phyloP scores from a whole-genome alignment of 2,329 filamentous ascomycete genomes.

The Macroventuria anomochaeta region DNA sequence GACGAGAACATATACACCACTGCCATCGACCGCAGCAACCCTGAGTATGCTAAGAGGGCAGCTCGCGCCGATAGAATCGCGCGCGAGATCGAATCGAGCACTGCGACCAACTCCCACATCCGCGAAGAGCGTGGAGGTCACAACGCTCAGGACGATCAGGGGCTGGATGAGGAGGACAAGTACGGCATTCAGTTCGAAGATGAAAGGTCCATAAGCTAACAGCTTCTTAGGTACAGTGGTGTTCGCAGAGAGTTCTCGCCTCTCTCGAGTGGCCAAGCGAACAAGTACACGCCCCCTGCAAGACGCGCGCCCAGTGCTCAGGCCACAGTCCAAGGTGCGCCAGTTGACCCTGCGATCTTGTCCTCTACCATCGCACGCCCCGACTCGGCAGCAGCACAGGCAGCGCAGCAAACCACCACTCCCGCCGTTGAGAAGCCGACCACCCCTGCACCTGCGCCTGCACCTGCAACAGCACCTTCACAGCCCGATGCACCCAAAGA shows the following conservation, averaged over 20 bases:
- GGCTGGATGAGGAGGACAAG: slow-evolving; percentile 89
- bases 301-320: slow-evolving; percentile 78
- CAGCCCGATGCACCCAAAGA: slow-evolving; percentile 29
- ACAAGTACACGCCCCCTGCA: slow-evolving; percentile 90
- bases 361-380: slow-evolving; percentile 75
- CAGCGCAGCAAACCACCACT: slow-evolving; percentile 30
- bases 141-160: slow-evolving; percentile 67
- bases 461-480: slow-evolving; percentile 7
- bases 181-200: slow-evolving; percentile 57
- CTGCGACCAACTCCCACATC: slow-evolving; percentile 78
- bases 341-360: slow-evolving; percentile 88
- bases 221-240: slow-evolving; percentile 76
- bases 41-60: slow-evolving; percentile 77
- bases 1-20: slow-evolving; percentile 96
- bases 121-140: slow-evolving; percentile 85
- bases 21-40: slow-evolving; percentile 81
- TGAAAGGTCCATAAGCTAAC: slow-evolving; percentile 13
- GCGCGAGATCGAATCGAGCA: slow-evolving; percentile 83
- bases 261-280: slow-evolving; percentile 64
- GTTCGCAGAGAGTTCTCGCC: slow-evolving; percentile 77
- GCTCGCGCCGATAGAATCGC: slow-evolving; percentile 81
- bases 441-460: slow-evolving; percentile 12
- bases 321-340: slow-evolving; percentile 75
- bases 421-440: slow-evolving; percentile 30
- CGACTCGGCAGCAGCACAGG: slow-evolving; percentile 38